Conservation (phyloP, 768 basidiomycete genomes). For the Auricularia sp. region DNA sequence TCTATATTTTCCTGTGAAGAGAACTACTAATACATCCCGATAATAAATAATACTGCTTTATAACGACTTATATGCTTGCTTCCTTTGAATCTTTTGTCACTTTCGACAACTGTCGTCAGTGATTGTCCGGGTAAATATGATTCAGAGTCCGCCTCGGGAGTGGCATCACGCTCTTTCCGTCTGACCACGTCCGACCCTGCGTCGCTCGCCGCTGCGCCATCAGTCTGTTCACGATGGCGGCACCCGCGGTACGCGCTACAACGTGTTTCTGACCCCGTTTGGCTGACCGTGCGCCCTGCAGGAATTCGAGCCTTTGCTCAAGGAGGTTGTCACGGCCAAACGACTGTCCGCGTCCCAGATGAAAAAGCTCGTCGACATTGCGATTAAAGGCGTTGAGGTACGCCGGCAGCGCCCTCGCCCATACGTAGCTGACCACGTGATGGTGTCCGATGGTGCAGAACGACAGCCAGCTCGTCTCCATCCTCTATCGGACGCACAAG, state of each 20-base stretch:
- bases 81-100: too few species aligned
- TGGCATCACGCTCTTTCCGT: not conserved
- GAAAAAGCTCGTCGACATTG: slow-evolving; percentile 60
- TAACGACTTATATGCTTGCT: not conserved
- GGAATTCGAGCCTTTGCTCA: slow-evolving; percentile 74
- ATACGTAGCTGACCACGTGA: not conserved
- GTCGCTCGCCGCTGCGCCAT: not conserved
- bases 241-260: not conserved
- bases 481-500: slow-evolving; percentile 83
- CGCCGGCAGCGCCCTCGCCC: slow-evolving; percentile 15
- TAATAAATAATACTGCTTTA: not conserved
- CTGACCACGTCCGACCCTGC: not conserved
- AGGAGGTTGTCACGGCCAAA: slow-evolving; percentile 73
- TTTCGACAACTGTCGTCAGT: too few species aligned
- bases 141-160: not conserved
- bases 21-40: not conserved
- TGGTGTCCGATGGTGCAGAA: slow-evolving; percentile 34
- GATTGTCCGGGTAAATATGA: too few species aligned
- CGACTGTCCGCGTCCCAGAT: slow-evolving; percentile 84
- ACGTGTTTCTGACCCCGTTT: not conserved
- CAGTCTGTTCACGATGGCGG: not conserved
- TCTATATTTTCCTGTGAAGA: not conserved
- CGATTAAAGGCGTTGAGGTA: slow-evolving; percentile 71
- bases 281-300: slow-evolving; percentile 20
- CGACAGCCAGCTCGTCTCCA: slow-evolving; percentile 80